Evolutionary conservation across 305 asterid species (phyloP).

Genomic region (Fraxinus ornus): DNA sequence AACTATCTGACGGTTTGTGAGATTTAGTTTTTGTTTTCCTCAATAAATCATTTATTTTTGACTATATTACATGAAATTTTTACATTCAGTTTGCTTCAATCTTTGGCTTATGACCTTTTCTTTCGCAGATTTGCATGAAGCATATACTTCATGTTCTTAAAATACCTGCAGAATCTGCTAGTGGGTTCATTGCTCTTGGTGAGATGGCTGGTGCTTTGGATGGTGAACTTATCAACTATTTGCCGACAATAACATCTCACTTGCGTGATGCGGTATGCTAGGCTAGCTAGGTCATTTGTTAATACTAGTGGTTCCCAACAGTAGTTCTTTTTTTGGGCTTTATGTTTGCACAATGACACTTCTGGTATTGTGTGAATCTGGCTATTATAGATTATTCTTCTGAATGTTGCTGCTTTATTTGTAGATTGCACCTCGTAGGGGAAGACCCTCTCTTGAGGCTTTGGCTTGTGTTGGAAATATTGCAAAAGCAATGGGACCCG

Average conservation of each 20-base stretch:
- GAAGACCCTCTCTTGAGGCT: slow-evolving; percentile 93
- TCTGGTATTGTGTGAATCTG: slow-evolving; percentile 22
- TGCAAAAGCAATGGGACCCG: slow-evolving; percentile 93
- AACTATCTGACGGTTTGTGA: slow-evolving; percentile 83
- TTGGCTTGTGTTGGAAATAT: slow-evolving; percentile 97
- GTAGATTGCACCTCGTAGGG: slow-evolving; percentile 99
- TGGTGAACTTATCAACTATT: slow-evolving; percentile 91
- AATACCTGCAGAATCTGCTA: slow-evolving; percentile 92
- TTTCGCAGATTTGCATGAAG: slow-evolving; percentile 92
- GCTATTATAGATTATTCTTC: slow-evolving; percentile 20
- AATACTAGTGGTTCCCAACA: slow-evolving; percentile 7
- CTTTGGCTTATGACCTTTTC: slow-evolving; percentile 28
- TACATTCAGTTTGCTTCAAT: slow-evolving; percentile 15
- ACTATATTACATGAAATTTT: not conserved
- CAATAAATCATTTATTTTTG: slow-evolving; percentile 18
- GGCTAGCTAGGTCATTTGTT: slow-evolving; percentile 12
- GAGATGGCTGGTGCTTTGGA: slow-evolving; percentile 99
- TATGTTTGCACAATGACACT: slow-evolving; percentile 14
- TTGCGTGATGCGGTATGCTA: slow-evolving; percentile 91
- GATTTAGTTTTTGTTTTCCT: slow-evolving; percentile 8
- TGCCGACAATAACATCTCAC: slow-evolving; percentile 98
- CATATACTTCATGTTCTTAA: slow-evolving; percentile 96
- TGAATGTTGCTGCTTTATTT: slow-evolving; percentile 27
- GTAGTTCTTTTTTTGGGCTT: not conserved
- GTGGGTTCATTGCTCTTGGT: slow-evolving; percentile 98